Evolutionary conservation across 2,329 filamentous ascomycete species (phyloP).

Genomic region (Paecilomyces variotii): DNA sequence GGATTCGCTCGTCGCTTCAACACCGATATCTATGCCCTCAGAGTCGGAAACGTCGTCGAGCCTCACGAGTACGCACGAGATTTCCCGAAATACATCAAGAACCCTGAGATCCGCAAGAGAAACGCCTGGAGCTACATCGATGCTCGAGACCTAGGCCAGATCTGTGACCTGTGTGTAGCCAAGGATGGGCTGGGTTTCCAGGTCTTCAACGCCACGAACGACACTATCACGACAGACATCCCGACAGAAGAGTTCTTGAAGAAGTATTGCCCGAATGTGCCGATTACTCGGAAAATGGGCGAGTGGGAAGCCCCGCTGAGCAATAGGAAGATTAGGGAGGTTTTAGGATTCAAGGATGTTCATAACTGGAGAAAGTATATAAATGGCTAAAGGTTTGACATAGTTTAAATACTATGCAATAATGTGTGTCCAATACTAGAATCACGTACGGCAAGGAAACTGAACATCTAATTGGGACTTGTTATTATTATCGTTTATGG

Average conservation of each 20-base stretch:
- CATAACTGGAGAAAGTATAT: conserved; percentile 49
- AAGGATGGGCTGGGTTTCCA: conserved; percentile 54
- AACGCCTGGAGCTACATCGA: conserved; percentile 52
- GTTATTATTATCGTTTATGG: too few relatives aligned
- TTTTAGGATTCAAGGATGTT: conserved; percentile 43
- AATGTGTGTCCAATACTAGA: too few relatives aligned
- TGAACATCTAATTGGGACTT: too few relatives aligned
- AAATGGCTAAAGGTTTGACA: background rate
- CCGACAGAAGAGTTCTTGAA: conserved; percentile 47
- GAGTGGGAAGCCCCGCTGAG: conserved; percentile 53
- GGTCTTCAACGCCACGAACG: conserved; percentile 58
- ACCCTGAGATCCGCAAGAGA: conserved; percentile 45
- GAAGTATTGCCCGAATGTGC: conserved; percentile 41
- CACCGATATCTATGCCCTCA: conserved; percentile 52
- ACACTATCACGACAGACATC: conserved; percentile 49
- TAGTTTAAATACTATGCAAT: background rate
- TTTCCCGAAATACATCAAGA: conserved; percentile 45
- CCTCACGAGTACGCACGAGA: conserved; percentile 51
- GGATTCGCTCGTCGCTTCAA: conserved; percentile 49
- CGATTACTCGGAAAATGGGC: conserved; percentile 46
- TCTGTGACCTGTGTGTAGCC: too few relatives aligned
- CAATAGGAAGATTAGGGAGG: conserved; percentile 52
- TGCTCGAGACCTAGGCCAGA: too few relatives aligned
- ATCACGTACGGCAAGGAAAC: too few relatives aligned
- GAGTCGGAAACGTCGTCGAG: conserved; percentile 55